These are phyloP conservation scores for Domatiomyces globalis DNA, from an alignment of 2,329 filamentous ascomycete species.

Conservation along the genomic window DNA sequence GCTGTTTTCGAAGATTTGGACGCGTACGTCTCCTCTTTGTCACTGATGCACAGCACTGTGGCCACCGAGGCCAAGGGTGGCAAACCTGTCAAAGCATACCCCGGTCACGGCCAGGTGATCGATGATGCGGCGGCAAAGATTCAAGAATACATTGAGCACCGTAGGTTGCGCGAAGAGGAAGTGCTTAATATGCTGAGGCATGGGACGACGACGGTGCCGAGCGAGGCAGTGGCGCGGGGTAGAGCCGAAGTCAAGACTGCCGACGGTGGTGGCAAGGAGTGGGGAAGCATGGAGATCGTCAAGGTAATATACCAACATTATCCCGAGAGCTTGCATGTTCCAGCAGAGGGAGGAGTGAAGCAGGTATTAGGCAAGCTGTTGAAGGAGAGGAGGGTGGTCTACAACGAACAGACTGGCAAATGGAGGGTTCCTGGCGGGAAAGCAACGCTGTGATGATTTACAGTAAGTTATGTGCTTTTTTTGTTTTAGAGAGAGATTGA, in stretches of 20 bases:
- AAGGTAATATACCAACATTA: conserved; percentile 73
- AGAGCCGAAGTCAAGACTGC: too few species aligned
- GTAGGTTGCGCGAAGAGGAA: conserved; percentile 65
- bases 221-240: neutral
- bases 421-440: neutral
- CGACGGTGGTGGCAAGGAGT: conserved; percentile 28
- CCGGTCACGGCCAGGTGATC: conserved; percentile 72
- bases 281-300: conserved; percentile 71
- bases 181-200: conserved; percentile 50
- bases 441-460: neutral
- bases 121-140: conserved; percentile 59
- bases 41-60: conserved; percentile 41
- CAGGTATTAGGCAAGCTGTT: conserved; percentile 70
- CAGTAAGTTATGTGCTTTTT: neutral
- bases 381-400: conserved; percentile 53
- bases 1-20: conserved; percentile 68
- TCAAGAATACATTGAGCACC: conserved; percentile 68
- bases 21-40: conserved; percentile 54
- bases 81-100: conserved; percentile 54
- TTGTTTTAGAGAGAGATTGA: neutral
- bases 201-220: conserved; percentile 18
- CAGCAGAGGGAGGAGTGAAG: conserved; percentile 60
- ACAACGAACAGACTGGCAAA: neutral
- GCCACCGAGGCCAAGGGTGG: neutral
- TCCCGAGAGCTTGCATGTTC: conserved; percentile 56